These are phyloP conservation scores for Mortierella sp. DNA, from an alignment of 371 early-diverging fungal species.

Conservation along the genomic window DNA sequence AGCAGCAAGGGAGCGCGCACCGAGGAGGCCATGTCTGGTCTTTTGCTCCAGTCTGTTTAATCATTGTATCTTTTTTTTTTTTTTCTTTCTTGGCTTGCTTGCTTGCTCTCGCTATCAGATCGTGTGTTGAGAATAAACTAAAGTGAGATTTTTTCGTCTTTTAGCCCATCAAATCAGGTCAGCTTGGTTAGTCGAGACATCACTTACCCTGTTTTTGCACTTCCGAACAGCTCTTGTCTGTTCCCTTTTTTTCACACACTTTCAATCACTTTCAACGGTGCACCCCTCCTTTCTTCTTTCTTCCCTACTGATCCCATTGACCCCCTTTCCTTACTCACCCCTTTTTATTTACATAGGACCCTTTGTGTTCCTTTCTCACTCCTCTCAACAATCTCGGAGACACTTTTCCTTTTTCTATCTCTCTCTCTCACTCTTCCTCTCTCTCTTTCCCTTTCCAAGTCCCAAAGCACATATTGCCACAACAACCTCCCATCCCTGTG, in stretches of 20 bases:
- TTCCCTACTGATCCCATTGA: background rate
- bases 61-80: background rate
- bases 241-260: background rate
- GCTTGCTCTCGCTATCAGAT: background rate
- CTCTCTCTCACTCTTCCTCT: background rate
- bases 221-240: background rate
- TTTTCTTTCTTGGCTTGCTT: background rate
- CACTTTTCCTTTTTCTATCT: background rate
- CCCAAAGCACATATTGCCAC: too few relatives aligned
- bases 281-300: background rate
- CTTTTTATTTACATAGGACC: too few relatives aligned
- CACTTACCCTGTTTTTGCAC: background rate
- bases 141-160: background rate
- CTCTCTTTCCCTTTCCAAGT: background rate
- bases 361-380: background rate
- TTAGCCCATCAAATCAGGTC: background rate
- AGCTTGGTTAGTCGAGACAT: background rate
- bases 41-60: constrained; percentile 46
- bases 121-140: background rate
- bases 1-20: constrained; percentile 13
- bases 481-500: too few relatives aligned
- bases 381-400: background rate
- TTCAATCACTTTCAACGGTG: background rate
- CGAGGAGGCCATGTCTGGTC: constrained; percentile 48
- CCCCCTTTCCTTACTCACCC: background rate